Evolutionary conservation across 1,284 basidiomycete species (phyloP).

Genomic region (Trametes polyzona): DNA sequence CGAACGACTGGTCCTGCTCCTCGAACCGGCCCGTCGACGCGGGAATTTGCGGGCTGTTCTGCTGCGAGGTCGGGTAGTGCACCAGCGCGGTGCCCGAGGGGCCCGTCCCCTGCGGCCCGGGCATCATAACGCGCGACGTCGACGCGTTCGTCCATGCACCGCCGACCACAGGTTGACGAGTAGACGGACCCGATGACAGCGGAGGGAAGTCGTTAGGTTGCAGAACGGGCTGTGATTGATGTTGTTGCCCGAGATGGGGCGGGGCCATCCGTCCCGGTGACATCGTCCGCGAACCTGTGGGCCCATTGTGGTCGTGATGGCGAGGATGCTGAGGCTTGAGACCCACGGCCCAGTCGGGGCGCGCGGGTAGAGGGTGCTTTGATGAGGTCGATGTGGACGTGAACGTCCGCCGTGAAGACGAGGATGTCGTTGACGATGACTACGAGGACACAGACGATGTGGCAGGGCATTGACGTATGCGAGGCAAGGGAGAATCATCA

Average conservation of each 20-base stretch:
- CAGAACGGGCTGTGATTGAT: conserved; percentile 45
- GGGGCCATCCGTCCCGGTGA: conserved; percentile 44
- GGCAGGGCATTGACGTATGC: conserved; percentile 13
- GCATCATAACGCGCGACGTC: conserved; percentile 54
- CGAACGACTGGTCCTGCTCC: conserved; percentile 53
- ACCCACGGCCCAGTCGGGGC: conserved; percentile 86
- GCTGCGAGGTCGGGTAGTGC: conserved; percentile 40
- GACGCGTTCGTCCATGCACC: conserved; percentile 75
- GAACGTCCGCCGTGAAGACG: conserved; percentile 73
- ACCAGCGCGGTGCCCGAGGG: conserved; percentile 38
- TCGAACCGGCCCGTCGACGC: conserved; percentile 42
- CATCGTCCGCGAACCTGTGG: conserved; percentile 41
- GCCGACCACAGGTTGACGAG: conserved; percentile 50
- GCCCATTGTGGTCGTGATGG: conserved; percentile 47
- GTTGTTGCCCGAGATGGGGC: conserved; percentile 35
- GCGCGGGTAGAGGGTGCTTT: conserved; percentile 76
- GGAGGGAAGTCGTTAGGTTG: conserved; percentile 77
- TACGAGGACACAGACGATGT: conserved; percentile 28
- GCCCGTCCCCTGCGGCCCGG: conserved; percentile 34
- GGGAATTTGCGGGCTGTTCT: conserved; percentile 22
- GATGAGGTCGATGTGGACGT: conserved; percentile 69
- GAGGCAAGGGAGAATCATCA: conserved; percentile 18
- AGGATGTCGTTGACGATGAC: conserved; percentile 77
- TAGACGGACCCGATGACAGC: conserved; percentile 54
- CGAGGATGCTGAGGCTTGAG: conserved; percentile 64